Evolutionary conservation across 345 rosid species (phyloP), one percentile per base, ranked within the genome.

Genomic region (Theobroma cacao): DNA sequence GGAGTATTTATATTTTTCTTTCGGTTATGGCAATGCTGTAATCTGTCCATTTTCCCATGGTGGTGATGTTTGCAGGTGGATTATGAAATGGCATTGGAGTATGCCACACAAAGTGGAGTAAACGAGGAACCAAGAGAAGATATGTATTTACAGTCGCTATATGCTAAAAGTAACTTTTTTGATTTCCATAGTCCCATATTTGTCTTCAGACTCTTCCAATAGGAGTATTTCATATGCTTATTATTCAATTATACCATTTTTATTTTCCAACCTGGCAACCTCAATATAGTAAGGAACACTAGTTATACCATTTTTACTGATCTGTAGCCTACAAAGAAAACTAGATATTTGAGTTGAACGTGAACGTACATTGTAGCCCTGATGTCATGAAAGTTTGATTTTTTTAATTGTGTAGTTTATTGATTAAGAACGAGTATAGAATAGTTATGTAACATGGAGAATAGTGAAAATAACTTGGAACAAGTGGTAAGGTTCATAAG

Each of bases 31-130:
- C 36, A 61, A 15, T 61, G 66, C 1, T 5, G 7, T 15, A 30
- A 30, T 30, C 3, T 61, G 4, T 61, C 40, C 66, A n/a, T 53
- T 67, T 77, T 50, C n/a, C 10, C 14, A 36, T n/a, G 50, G 80
- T 22, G 53, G 13, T 64, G 17, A 50, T 24, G 74, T 77, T 80
- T 87, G 85, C 97, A 93, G 99, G 99, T 95, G 80, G 98, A 95
- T 82, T 89, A 95, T 79, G 97, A 95, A 85, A 92, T 95, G 99
- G 98, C 97, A 56, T 74, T 95, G 82, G 99, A 93, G 84, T 95
- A 93, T 66, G 99, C 99, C 5, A 93, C 95, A 1, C 98, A 95
- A 62, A 93, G 94, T 52, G 98, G 97, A 74, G 98, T 92, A 18
- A 88, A 90, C 24, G 99, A 90, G 85, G 98, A 93, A 78, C 97